Percentiles rank a stretch among this genome's conserved stretches.
Evolutionary conservation across 805 yeast species (phyloP).

Genomic region (Cephaloascus fragrans): DNA sequence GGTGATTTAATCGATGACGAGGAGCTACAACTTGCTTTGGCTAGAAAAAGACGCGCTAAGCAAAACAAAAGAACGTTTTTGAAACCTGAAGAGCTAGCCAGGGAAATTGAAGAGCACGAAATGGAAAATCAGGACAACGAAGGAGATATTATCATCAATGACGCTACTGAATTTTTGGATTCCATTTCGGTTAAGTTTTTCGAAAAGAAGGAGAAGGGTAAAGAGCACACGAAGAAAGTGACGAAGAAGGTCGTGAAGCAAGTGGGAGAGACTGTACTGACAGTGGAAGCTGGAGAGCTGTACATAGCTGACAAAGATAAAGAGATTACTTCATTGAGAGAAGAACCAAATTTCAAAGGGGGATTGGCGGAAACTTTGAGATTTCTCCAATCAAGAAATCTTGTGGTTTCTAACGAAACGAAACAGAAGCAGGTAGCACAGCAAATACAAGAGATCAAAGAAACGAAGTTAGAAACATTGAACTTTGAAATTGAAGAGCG

Average conservation of each 20-base stretch:
- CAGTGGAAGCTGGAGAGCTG: background rate
- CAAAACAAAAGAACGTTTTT: conserved; percentile 13
- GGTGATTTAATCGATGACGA: conserved; percentile 20
- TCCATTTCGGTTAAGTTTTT: background rate
- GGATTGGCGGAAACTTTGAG: conserved; percentile 18
- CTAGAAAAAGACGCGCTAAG: conserved; percentile 14
- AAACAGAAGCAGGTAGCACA: conserved; percentile 7
- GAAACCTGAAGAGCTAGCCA: conserved; percentile 12
- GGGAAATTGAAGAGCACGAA: conserved; percentile 6
- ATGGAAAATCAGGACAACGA: conserved; percentile 1
- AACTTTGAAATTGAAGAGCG: conserved; percentile 23
- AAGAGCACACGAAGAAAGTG: background rate
- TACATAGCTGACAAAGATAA: too few relatives aligned
- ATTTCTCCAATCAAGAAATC: conserved; percentile 14
- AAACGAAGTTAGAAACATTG: conserved; percentile 19
- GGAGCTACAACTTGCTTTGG: conserved; percentile 21
- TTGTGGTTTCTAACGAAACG: conserved; percentile 6
- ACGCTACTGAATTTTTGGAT: conserved; percentile 29
- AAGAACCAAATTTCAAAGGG: conserved; percentile 1
- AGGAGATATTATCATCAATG: conserved; percentile 26
- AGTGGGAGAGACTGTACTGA: background rate
- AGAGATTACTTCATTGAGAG: background rate
- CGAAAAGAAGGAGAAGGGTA: background rate
- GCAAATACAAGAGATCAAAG: conserved; percentile 14
- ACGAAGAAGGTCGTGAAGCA: background rate